These are phyloP conservation scores for Erythrophleum ivorense DNA, from an alignment of 331 rosid species.

Conservation along the genomic window DNA sequence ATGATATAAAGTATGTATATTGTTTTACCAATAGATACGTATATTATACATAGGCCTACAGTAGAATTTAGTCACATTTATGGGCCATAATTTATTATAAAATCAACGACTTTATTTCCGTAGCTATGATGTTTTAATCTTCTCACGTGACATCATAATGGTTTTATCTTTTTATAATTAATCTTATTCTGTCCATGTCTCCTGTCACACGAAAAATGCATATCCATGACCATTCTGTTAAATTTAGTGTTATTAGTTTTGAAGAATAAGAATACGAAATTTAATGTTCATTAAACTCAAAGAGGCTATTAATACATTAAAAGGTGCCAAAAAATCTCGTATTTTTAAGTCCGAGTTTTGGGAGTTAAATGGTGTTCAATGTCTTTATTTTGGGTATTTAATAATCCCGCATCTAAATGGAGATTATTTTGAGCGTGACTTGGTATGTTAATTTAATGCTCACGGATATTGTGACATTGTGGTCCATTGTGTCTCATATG, in stretches of 20 bases:
- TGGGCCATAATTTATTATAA: not conserved
- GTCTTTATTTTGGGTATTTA: not conserved
- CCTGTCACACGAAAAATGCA: not conserved
- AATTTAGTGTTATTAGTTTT: not conserved
- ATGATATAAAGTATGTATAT: not conserved
- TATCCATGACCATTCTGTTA: not conserved
- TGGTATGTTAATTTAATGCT: slow-evolving; percentile 36
- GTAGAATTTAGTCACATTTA: not conserved
- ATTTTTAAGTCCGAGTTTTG: not conserved
- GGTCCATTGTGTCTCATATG: slow-evolving; percentile 38
- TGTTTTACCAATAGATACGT: not conserved
- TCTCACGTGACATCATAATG: not conserved
- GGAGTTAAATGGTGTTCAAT: not conserved
- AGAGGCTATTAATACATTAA: not conserved
- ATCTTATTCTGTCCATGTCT: not conserved
- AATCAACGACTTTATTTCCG: not conserved
- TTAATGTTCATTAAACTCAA: not conserved
- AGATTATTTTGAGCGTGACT: slow-evolving; percentile 38
- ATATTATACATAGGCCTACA: not conserved
- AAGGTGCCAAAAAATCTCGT: no score
- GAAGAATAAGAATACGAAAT: not conserved
- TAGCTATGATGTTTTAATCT: not conserved
- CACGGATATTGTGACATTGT: slow-evolving; percentile 25
- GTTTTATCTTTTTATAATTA: not conserved
- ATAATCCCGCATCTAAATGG: slow-evolving; percentile 22